Percentiles rank a stretch among this genome's conserved stretches.
phyloP scores from a whole-genome alignment of 2,329 filamentous ascomycete genomes.

The Colletotrichum falcatum region DNA sequence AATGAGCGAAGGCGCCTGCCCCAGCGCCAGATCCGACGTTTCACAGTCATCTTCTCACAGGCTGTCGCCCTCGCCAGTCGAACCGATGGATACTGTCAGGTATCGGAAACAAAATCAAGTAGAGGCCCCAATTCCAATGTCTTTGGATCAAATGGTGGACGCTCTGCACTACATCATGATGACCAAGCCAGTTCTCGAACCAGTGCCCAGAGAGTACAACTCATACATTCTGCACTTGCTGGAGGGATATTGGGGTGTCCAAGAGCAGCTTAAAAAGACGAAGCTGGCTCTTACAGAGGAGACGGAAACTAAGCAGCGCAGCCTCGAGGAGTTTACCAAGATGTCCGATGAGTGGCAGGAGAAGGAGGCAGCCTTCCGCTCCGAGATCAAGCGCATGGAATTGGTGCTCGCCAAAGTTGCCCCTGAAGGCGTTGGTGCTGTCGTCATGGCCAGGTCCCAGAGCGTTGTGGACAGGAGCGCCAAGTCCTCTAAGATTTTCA shows the following conservation, averaged over 20 bases:
- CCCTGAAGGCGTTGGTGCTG: slow-evolving; percentile 57
- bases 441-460: slow-evolving; percentile 56
- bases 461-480: slow-evolving; percentile 56
- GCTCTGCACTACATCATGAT: slow-evolving; percentile 57
- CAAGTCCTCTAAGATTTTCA: slow-evolving; percentile 47
- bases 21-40: slow-evolving; percentile 20
- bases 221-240: slow-evolving; percentile 55
- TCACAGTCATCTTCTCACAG: slow-evolving; percentile 6
- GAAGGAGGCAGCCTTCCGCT: slow-evolving; percentile 53
- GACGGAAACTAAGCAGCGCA: slow-evolving; percentile 42
- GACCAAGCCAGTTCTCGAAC: slow-evolving; percentile 49
- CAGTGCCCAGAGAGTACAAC: slow-evolving; percentile 57
- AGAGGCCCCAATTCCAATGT: slow-evolving; percentile 59
- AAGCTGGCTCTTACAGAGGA: slow-evolving; percentile 34
- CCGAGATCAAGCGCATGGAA: slow-evolving; percentile 56
- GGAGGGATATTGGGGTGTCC: slow-evolving; percentile 51
- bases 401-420: slow-evolving; percentile 50
- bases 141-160: slow-evolving; percentile 58
- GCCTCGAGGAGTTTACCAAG: slow-evolving; percentile 50
- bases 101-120: slow-evolving; percentile 42
- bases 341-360: slow-evolving; percentile 54
- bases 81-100: background rate
- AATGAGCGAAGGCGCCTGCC: background rate
- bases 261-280: slow-evolving; percentile 42
- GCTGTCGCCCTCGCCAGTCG: background rate